Evolutionary conservation across 129 eudicot genomes (phyloP), one percentile per base, ranked within the genome.

Genomic region (Tagetes erecta): DNA sequence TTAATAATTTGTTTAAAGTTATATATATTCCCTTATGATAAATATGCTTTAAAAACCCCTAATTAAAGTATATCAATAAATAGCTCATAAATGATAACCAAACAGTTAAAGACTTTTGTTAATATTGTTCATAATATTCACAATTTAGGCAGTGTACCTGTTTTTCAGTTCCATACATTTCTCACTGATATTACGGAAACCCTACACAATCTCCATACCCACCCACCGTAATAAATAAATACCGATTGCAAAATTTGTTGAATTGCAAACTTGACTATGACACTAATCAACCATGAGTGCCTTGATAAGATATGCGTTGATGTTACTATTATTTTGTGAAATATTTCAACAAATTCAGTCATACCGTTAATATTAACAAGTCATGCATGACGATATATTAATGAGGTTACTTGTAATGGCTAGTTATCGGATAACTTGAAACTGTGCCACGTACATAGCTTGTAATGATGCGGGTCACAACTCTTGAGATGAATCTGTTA

Each of bases 1-100:
- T 46, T 8, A 2, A 8, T 13, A 3, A 50, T 50, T 13, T 50
- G 13, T 8, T 2, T 50, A 11, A 51, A 51, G 6, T 5, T 55
- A 11, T 6, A 14, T 14, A 20, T 20, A 20, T 20, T 20, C 27
- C 27, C 27, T 27, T 14, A 55, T 55, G 60, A 55, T 55, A 14
- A 20, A 20, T 27, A 31, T 34, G 39, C 12, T 62, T 36, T 36
- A 7, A 3, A 36, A 62, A 60, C 30, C 13, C 30, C 55, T 7
- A 51, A 57, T 52, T 7, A 51, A 57, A 68, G 11, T 57, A 69
- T 20, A 35, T 46, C 56, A 64, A 49, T 37, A 49, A 63, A 65
- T 46, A 62, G 64, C 64, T 36, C 71, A 49, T 74, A 74, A 74
- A 74, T 74, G 78, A 78, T 64, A 60, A 37, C 81, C 76, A 70